Evolutionary conservation across 2,329 filamentous ascomycete species (phyloP).

Genomic region (Xylariomycetidae sp.): DNA sequence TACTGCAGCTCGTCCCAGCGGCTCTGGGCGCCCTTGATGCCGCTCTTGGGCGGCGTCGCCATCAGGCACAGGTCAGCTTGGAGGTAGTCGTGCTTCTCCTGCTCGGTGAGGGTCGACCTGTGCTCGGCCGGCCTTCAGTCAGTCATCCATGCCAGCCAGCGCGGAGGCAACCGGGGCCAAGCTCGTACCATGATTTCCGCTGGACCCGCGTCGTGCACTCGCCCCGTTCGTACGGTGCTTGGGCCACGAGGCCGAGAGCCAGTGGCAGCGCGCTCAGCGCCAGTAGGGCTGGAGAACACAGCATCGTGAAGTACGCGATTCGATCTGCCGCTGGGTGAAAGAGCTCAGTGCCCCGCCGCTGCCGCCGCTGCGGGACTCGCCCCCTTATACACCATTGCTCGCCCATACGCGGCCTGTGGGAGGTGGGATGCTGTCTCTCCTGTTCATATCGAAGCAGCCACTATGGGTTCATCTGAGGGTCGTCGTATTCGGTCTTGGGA

Average conservation of each 20-base stretch:
- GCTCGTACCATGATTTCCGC: constrained; percentile 1
- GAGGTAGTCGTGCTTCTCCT: constrained; percentile 25
- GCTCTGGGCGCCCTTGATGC: constrained; percentile 20
- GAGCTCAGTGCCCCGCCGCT: background rate
- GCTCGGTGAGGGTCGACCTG: background rate
- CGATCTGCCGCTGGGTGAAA: background rate
- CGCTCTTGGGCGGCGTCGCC: constrained; percentile 16
- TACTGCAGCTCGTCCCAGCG: constrained; percentile 29
- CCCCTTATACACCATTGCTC: background rate
- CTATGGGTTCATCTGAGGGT: background rate
- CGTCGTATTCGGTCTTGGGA: background rate
- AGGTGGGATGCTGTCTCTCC: background rate
- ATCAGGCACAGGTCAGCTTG: constrained; percentile 28
- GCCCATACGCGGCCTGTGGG: background rate
- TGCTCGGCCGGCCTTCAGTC: too few relatives aligned
- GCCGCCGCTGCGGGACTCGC: background rate
- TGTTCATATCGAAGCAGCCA: background rate
- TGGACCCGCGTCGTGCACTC: background rate
- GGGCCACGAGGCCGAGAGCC: background rate
- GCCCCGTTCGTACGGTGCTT: background rate
- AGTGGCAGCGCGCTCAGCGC: background rate
- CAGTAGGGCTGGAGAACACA: background rate
- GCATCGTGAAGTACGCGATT: background rate
- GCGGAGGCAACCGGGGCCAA: too few relatives aligned
- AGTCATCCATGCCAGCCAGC: constrained; percentile 5